Evolutionary conservation across 768 basidiomycete genomes (phyloP), one percentile per base, ranked within the genome.

Genomic region (Lactifluus piperatus): DNA sequence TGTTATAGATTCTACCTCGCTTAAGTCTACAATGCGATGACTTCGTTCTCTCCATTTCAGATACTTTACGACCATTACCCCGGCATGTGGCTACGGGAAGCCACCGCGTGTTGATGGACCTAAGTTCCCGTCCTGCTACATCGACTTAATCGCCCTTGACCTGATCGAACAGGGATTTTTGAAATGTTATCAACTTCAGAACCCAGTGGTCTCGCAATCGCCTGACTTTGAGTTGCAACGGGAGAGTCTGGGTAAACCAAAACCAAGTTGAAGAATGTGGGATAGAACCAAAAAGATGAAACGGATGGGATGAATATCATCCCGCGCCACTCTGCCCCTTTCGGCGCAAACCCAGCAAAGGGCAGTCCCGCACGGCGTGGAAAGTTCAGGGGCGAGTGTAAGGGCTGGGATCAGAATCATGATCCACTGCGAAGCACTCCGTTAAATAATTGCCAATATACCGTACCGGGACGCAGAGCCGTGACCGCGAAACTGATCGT

Each of bases 401-500:
- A 27, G 46, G 46, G 46, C 13, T 26, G 22, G 13, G 16, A 51
- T 51, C 51, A 51, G 34, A 36, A 51, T 51, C 51, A 52, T 52
- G 51, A 43, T 52, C n/a, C 49, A 50, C 30, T 30, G 49, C 13
- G 34, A 51, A 51, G 3, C 7, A 47, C 26, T 11, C 5, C 5
- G 49, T 36, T 45, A 20, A 34, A 1, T 30, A 48, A 56, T 56
- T 54, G 0, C 44, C 41, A 53, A 55, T 37, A 48, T 29, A n/a
- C n/a, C n/a, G n/a, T n/a, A n/a, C n/a, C n/a, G n/a, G n/a, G n/a
- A n/a, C n/a, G n/a, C n/a, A n/a, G n/a, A n/a, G n/a, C n/a, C n/a
- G n/a, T n/a, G n/a, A n/a, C 26, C 41, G 51, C 51, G 45, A 55
- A 36, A 55, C 45, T 26, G 54, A 55, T 55, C 16, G n/a, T 45